Conservation (phyloP, 371 early-diverging fungal genomes). For the Syncephalastrum contaminatum region DNA sequence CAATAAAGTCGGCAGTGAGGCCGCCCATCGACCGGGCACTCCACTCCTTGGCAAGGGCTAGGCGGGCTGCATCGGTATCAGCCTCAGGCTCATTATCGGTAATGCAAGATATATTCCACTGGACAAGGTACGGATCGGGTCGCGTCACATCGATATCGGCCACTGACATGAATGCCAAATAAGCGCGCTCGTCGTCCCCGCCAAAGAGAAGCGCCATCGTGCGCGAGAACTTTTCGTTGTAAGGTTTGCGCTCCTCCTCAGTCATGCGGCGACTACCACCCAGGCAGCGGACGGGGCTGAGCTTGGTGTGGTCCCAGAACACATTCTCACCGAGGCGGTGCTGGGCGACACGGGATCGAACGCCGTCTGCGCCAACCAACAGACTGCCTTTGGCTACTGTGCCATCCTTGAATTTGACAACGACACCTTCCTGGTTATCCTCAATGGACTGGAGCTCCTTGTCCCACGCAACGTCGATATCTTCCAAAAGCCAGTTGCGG, state of each 20-base stretch:
- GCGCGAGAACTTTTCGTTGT: background rate
- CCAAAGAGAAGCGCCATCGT: background rate
- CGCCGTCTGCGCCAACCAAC: slow-evolving; percentile 19
- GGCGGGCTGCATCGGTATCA: slow-evolving; percentile 10
- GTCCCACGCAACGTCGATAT: slow-evolving; percentile 13
- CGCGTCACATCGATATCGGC: slow-evolving; percentile 8
- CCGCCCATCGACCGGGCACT: too few relatives aligned
- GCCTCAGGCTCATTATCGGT: background rate
- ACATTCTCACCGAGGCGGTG: slow-evolving; percentile 7
- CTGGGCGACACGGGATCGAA: slow-evolving; percentile 9
- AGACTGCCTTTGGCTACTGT: slow-evolving; percentile 13
- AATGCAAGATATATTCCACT: slow-evolving; percentile 5
- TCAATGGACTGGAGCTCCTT: slow-evolving; percentile 7
- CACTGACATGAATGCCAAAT: background rate
- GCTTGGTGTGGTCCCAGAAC: slow-evolving; percentile 4
- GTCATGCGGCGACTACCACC: slow-evolving; percentile 5
- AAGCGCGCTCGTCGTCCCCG: background rate
- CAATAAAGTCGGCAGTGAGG: background rate
- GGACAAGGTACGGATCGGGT: background rate
- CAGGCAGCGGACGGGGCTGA: slow-evolving; percentile 7
- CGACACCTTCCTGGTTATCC: slow-evolving; percentile 17
- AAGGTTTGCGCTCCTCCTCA: background rate
- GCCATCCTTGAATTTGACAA: slow-evolving; percentile 25
- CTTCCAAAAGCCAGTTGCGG: slow-evolving; percentile 13
- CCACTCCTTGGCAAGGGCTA: slow-evolving; percentile 13